Conservation (phyloP, 331 rosid genomes). For the Rhamnella rubrinervis region DNA sequence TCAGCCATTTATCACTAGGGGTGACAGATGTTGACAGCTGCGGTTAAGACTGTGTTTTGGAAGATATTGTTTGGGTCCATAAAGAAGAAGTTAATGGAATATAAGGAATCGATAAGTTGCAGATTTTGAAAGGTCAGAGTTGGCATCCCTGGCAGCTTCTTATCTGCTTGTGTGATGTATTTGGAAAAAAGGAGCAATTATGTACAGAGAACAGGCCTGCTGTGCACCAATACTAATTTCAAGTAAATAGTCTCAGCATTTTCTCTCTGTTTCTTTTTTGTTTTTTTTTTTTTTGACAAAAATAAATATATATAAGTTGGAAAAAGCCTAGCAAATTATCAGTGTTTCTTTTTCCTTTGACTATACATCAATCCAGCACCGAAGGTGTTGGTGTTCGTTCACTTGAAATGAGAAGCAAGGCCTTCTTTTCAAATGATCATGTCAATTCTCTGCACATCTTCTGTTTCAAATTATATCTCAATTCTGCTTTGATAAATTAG, state of each 20-base stretch:
- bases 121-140: conserved; percentile 9
- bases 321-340: background rate
- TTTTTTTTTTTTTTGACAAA: conserved; percentile 5
- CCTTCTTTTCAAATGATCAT: background rate
- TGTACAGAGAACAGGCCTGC: conserved; percentile 38
- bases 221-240: conserved; percentile 27
- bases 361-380: conserved; percentile 1
- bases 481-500: too few species aligned
- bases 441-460: too few species aligned
- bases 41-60: background rate
- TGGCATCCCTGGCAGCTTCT: conserved; percentile 40
- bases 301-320: background rate
- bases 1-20: conserved; percentile 17
- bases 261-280: conserved; percentile 10
- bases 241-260: conserved; percentile 26
- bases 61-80: background rate
- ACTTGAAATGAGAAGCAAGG: conserved; percentile 1
- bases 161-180: conserved; percentile 45
- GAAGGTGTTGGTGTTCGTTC: conserved; percentile 18
- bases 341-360: background rate
- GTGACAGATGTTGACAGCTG: conserved; percentile 1
- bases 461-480: too few species aligned
- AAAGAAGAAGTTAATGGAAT: conserved; percentile 4
- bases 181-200: conserved; percentile 11
- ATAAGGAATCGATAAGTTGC: conserved; percentile 8